Percentiles rank a stretch among this genome's conserved stretches.
phyloP scores from a whole-genome alignment of 176 grass and related monocot genomes.

The Aegilops bicornis region DNA sequence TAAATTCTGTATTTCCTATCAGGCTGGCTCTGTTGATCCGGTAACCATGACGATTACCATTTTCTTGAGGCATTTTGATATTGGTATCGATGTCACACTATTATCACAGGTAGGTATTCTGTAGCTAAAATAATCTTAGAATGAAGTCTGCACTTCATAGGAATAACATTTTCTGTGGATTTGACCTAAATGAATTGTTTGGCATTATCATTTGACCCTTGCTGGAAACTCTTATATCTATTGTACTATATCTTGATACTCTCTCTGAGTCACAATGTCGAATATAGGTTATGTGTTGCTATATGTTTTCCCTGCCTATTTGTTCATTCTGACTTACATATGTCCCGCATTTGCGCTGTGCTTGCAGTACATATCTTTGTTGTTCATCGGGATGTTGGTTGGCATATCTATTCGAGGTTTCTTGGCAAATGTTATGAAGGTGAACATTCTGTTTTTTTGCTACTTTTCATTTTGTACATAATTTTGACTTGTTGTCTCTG shows the following conservation, averaged over 20 bases:
- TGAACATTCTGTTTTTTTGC: constrained; percentile 19
- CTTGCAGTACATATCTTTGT: constrained; percentile 88
- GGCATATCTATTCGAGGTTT: constrained; percentile 97
- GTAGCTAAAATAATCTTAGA: background rate
- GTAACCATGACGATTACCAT: constrained; percentile 97
- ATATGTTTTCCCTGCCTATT: constrained; percentile 14
- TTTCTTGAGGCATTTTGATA: constrained; percentile 96
- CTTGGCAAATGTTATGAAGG: constrained; percentile 97
- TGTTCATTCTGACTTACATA: constrained; percentile 23
- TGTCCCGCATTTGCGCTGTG: constrained; percentile 17
- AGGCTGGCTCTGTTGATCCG: constrained; percentile 94
- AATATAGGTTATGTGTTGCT: background rate
- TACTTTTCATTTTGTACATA: background rate
- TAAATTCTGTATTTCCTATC: constrained; percentile 37
- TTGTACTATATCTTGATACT: background rate
- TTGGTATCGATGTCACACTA: constrained; percentile 88
- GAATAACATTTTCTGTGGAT: background rate
- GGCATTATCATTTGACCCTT: background rate
- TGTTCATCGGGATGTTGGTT: constrained; percentile 98
- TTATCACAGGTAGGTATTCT: constrained; percentile 67
- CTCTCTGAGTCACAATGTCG: background rate
- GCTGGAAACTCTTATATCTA: background rate
- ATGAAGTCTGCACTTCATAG: constrained; percentile 16
- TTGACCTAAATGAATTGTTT: background rate
- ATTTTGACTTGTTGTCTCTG: background rate